Evolutionary conservation across 768 basidiomycete species (phyloP), one percentile per base, ranked within the genome.

Genomic region (Galerina sulciceps): DNA sequence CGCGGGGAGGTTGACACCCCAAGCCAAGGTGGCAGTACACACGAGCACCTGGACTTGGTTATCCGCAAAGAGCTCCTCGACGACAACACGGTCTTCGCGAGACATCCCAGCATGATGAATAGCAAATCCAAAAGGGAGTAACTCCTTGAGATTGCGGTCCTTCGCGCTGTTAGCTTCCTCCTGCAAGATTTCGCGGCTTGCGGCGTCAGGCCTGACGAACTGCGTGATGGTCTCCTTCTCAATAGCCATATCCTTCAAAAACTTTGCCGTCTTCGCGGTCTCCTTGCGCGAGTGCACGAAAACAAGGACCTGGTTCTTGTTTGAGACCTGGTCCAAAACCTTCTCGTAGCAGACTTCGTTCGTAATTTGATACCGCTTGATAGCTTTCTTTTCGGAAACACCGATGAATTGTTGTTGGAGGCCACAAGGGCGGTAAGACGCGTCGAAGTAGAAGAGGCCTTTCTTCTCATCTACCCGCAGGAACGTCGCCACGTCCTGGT

Each of bases 341-440:
- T 99, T 99, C 74, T 99, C 96, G 78, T 99, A 99, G 75, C 96
- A 96, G 18, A 99, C 95, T 70, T 99, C 96, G 74, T 99, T 99
- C 84, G 93, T 96, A 61, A 98, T 88, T 71, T 98, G 96, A 69
- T 96, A 94, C 6, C 97, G 88, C 73, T 96, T 98, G 82, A 99
- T 98, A 0, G 97, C 97, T 73, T 97, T 99, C 83, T 98, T 99
- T 80, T 99, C 97, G 0, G 96, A 98, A 57, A 99, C 87, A 41
- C 97, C 97, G 59, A 99, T 87, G 75, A 99, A 98, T 68, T 97
- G 93, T 67, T 98, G 96, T 68, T 96, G 93, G 17, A 99, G 87
- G 2, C 89, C 92, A 68, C 97, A 98, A 17, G 96, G 96, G 40
- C 97, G 85, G 69, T 93, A 96, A 0, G 93, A 86, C 0, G 94